Conservation (phyloP, 495 filamentous ascomycete genomes). For the Neurospora sp. region DNA sequence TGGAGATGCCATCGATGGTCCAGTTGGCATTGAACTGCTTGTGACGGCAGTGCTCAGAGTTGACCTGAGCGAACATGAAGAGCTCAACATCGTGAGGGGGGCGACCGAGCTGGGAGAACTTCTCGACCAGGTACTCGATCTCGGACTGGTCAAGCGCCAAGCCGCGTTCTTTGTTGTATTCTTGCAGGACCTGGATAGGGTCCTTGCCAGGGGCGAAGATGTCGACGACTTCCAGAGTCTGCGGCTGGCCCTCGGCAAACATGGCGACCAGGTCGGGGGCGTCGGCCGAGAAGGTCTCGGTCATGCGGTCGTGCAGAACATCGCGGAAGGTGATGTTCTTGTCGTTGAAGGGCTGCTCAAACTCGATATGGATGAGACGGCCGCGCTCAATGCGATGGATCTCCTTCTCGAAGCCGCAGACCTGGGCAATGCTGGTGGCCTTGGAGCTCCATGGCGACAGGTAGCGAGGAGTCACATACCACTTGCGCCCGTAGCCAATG, state of each 20-base stretch:
- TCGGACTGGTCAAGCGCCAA: slow-evolving; percentile 80
- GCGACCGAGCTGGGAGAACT: slow-evolving; percentile 65
- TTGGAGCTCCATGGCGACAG: slow-evolving; percentile 97
- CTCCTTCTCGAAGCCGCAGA: slow-evolving; percentile 67
- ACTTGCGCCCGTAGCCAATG: slow-evolving; percentile 27
- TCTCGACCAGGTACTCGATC: slow-evolving; percentile 85
- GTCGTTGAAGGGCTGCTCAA: slow-evolving; percentile 38
- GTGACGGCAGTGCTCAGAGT: slow-evolving; percentile 68
- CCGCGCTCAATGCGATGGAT: slow-evolving; percentile 85
- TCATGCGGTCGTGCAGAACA: slow-evolving; percentile 86
- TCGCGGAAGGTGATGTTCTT: slow-evolving; percentile 54
- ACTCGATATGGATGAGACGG: slow-evolving; percentile 56
- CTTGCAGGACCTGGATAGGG: slow-evolving; percentile 62
- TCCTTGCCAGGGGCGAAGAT: slow-evolving; percentile 51
- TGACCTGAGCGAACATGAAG: slow-evolving; percentile 98
- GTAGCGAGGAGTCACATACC: slow-evolving; percentile 72
- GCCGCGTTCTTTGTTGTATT: slow-evolving; percentile 73
- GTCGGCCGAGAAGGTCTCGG: slow-evolving; percentile 57
- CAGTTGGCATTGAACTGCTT: slow-evolving; percentile 93
- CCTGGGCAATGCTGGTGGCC: slow-evolving; percentile 84
- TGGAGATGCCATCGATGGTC: slow-evolving; percentile 85
- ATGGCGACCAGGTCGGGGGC: slow-evolving; percentile 60
- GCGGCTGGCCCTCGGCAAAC: slow-evolving; percentile 67
- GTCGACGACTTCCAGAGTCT: slow-evolving; percentile 60
- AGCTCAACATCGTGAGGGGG: slow-evolving; percentile 85